Base-by-base conservation (phyloP, 1,284 basidiomycete genomes). In the Cutaneotrichosporon spelunceum region DNA sequence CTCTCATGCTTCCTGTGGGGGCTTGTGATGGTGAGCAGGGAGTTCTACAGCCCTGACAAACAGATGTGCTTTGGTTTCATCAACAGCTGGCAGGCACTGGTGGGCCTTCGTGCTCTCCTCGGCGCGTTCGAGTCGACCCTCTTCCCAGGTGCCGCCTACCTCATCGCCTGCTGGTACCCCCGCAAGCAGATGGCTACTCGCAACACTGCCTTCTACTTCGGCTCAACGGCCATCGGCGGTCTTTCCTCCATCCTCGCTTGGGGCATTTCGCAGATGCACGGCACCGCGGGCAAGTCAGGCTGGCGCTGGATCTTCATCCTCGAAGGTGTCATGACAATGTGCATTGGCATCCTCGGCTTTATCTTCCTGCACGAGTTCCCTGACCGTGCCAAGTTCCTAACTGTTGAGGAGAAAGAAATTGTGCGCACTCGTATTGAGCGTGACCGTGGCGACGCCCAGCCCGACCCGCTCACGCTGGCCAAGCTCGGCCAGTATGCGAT, bases 381-480 rank as follows among this genome's bases (percentile, higher is more conserved):
- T n/a, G 59, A 62, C 59, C 56, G 56, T 36, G 64, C 64, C 9
- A 48, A 30, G 4, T 62, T 62, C 64, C 56, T 65, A 19, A 58
- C 47, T 34, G 52, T 45, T 10, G 55, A 58, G 14, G 55, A 65
- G 42, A 56, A 59, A 16, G 23, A 53, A 21, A 50, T 65, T 19
- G 48, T 65, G 33, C 39, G 29, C 13, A 54, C 53, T 5, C 61
- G 61, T 16, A 62, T 65, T 42, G 53, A 62, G 53, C 61, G 64
- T 27, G 64, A 65, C 59, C 64, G 64, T 23, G 58, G 73, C 26
- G 82, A 83, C 66, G 70, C 79, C 44, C 66, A 68, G n/a, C 73
- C 72, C 34, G 81, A 83, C 63, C 30, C 68, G 1, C 65, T 82
- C n/a, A 79, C 80, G 11, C 54, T 64, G 61, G 26, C 33, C 21